phyloP scores from a whole-genome alignment of 768 basidiomycete species.

The Kwoniella mangroviensis region DNA sequence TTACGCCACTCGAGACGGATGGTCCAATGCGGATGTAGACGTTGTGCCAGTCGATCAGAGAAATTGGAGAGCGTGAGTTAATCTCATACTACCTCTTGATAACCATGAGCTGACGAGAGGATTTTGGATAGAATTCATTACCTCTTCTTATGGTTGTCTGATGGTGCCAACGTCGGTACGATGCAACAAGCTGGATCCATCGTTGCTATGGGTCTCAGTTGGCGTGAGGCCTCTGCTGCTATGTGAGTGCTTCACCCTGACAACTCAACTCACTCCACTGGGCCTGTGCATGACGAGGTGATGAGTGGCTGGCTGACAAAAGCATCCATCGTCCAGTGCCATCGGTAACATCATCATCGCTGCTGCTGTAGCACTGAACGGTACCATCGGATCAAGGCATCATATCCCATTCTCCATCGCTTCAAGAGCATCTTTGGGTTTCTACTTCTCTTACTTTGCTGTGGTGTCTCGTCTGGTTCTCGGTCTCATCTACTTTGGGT shows the following conservation, averaged over 20 bases:
- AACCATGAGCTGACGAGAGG: slow-evolving; percentile 5
- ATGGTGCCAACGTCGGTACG: slow-evolving; percentile 54
- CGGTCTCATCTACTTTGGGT: slow-evolving; percentile 72
- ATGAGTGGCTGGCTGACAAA: slow-evolving; percentile 48
- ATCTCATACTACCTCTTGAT: background rate
- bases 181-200: slow-evolving; percentile 54
- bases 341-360: slow-evolving; percentile 75
- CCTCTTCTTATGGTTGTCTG: slow-evolving; percentile 52
- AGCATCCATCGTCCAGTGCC: slow-evolving; percentile 65
- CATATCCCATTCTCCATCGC: slow-evolving; percentile 77
- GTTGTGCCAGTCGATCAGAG: slow-evolving; percentile 49
- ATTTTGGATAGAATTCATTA: slow-evolving; percentile 39
- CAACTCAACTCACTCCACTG: slow-evolving; percentile 5
- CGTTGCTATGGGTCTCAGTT: slow-evolving; percentile 47
- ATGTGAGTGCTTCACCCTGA: slow-evolving; percentile 34
- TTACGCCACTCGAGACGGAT: slow-evolving; percentile 51
- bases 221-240: slow-evolving; percentile 49
- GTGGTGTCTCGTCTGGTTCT: slow-evolving; percentile 76
- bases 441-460: slow-evolving; percentile 86
- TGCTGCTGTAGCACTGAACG: slow-evolving; percentile 75
- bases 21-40: slow-evolving; percentile 53
- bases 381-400: slow-evolving; percentile 74
- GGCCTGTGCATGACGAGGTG: slow-evolving; percentile 63
- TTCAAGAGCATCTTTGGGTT: slow-evolving; percentile 85
- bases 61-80: slow-evolving; percentile 49